A percentile compares a stretch with the other conserved stretches of the same genome.
These are phyloP conservation scores for Wickerhamomyces rabaulensis DNA, from an alignment of 805 yeast species.

Conservation along the genomic window DNA sequence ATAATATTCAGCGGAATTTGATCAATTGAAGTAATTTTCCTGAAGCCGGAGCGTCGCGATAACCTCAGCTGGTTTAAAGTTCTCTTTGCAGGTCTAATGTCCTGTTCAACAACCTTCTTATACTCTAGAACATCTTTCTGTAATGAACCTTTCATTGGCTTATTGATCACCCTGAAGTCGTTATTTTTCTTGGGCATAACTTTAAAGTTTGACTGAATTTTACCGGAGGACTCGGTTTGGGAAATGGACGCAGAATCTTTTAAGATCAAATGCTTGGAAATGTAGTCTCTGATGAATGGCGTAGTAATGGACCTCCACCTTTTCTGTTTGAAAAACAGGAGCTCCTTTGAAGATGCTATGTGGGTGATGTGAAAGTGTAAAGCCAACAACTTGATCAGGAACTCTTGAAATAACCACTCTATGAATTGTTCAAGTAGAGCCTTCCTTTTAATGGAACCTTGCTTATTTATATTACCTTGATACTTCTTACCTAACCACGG, in stretches of 20 bases:
- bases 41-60: slow-evolving; percentile 20
- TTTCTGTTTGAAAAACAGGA: slow-evolving; percentile 51
- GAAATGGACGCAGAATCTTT: slow-evolving; percentile 12
- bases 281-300: slow-evolving; percentile 40
- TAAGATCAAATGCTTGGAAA: slow-evolving; percentile 28
- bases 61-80: slow-evolving; percentile 31
- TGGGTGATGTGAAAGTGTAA: slow-evolving; percentile 68
- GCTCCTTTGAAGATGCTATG: slow-evolving; percentile 32
- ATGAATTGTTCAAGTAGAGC: slow-evolving; percentile 37
- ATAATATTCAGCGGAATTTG: slow-evolving; percentile 39
- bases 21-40: slow-evolving; percentile 35
- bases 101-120: slow-evolving; percentile 28
- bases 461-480: slow-evolving; percentile 27
- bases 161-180: slow-evolving; percentile 56
- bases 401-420: slow-evolving; percentile 49
- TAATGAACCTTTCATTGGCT: slow-evolving; percentile 41
- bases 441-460: slow-evolving; percentile 36
- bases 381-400: slow-evolving; percentile 42
- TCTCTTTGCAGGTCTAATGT: slow-evolving; percentile 39
- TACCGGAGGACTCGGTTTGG: slow-evolving; percentile 16
- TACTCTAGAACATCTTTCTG: slow-evolving; percentile 30
- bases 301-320: slow-evolving; percentile 46
- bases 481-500: slow-evolving; percentile 45
- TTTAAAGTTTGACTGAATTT: slow-evolving; percentile 33
- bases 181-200: slow-evolving; percentile 51